Evolutionary conservation across 1,284 basidiomycete species (phyloP), one percentile per base, ranked within the genome.

Genomic region (Marasmius oreades): DNA sequence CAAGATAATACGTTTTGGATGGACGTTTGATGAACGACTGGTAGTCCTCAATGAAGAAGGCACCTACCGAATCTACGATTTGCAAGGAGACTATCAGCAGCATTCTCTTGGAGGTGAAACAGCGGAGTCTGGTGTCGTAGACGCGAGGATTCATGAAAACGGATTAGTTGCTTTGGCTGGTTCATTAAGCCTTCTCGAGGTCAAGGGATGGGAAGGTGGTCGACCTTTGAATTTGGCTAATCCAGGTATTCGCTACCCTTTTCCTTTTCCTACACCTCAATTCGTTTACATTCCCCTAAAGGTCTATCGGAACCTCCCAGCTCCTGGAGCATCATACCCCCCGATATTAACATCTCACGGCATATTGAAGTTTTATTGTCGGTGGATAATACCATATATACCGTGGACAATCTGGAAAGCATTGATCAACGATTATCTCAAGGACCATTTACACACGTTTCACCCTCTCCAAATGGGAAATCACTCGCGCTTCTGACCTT

Each of bases 41-140:
- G 86, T 90, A 0, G 84, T 96, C 5, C 74, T 99, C 28, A 93
- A 95, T 63, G 94, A 97, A 69, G 94, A 98, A 64, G 96, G 96
- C 16, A 79, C 84, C 8, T 98, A 97, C 68, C 82, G 96, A 42
- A 68, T 98, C 18, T 98, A 98, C 69, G 88, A 95, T 69, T 77
- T 98, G 47, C 86, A 92, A 68, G 83, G 90, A 43, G 86, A 90
- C 63, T 97, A 96, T 68, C 77, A 83, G 53, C 93, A 96, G 62
- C 81, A 88, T 67, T 91, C 92, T 0, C 79, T 98, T 1, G 95
- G 95, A 2, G 76, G 77, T 8, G 93, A 97, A 48, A 93, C 93
- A 0, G 82, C 83, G 4, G 95, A 98, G 66, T 76, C 90, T 48
- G 96, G 93, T 0, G 80, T 98, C 23, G 75, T 94, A 44, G 89